Percentiles rank a stretch among this genome's conserved stretches.
These are phyloP conservation scores for Daldinia concentrica DNA, from an alignment of 495 filamentous ascomycete species.

Conservation along the genomic window DNA sequence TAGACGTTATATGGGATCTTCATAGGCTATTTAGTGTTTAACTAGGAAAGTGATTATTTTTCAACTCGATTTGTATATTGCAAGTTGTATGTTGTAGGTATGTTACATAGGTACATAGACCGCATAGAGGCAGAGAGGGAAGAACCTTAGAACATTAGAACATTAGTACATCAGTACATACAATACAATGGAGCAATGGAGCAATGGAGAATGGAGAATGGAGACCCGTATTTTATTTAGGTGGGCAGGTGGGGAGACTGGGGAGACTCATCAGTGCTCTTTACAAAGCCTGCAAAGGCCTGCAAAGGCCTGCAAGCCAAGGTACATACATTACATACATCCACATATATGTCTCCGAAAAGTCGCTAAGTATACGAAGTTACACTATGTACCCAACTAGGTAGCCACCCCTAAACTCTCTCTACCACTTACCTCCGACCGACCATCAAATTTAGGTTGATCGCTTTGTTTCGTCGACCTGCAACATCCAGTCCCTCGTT, in stretches of 20 bases:
- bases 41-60: not conserved
- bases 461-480: conserved; percentile 40
- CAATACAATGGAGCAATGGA: too few species aligned
- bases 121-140: too few species aligned
- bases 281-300: too few species aligned
- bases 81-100: not conserved
- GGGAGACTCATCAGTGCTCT: not conserved
- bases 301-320: too few species aligned
- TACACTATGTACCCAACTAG: conserved; percentile 9
- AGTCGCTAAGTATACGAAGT: conserved; percentile 11
- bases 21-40: not conserved
- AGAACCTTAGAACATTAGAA: not conserved
- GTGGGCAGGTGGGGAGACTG: not conserved
- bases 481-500: conserved; percentile 30
- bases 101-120: too few species aligned
- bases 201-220: not conserved
- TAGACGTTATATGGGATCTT: not conserved
- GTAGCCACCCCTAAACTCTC: conserved; percentile 31
- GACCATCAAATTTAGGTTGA: conserved; percentile 41
- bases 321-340: not conserved
- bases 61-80: not conserved
- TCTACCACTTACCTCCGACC: conserved; percentile 29
- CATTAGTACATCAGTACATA: too few species aligned
- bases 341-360: not conserved
- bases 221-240: conserved; percentile 9